A percentile compares a stretch with the other conserved stretches of the same genome.
Conservation (phyloP, 768 basidiomycete genomes). For the Russula emetica region DNA sequence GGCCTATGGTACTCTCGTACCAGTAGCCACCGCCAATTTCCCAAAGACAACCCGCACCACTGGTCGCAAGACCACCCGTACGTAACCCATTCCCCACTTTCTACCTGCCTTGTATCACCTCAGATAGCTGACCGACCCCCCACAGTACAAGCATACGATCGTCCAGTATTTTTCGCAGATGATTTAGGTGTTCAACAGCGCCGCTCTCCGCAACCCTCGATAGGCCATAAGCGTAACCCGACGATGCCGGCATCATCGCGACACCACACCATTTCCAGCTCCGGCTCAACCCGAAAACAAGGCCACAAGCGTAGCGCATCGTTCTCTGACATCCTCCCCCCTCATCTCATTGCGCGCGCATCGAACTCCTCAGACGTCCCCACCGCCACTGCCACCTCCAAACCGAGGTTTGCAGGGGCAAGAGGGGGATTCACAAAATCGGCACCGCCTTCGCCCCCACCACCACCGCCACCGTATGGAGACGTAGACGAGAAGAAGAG, state of each 20-base stretch:
- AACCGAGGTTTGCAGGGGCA: background rate
- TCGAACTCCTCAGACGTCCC: background rate
- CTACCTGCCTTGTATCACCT: background rate
- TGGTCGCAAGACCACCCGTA: constrained; percentile 12
- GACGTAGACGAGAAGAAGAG: background rate
- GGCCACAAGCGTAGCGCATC: constrained; percentile 2
- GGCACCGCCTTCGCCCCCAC: background rate
- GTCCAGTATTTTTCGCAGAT: constrained; percentile 20
- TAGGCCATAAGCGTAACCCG: background rate
- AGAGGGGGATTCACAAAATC: background rate
- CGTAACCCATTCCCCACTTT: background rate
- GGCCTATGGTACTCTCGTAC: constrained; percentile 22
- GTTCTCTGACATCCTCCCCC: constrained; percentile 21
- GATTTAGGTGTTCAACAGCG: background rate
- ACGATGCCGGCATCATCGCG: background rate
- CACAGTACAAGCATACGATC: constrained; percentile 22
- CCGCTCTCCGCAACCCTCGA: background rate
- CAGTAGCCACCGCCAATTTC: constrained; percentile 8
- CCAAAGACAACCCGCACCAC: constrained; percentile 4
- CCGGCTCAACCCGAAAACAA: background rate
- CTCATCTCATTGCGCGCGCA: constrained; percentile 11
- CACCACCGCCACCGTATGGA: background rate
- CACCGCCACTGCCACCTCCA: background rate
- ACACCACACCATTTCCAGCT: no score
- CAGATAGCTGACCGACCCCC: background rate